Evolutionary conservation across 495 filamentous ascomycete species (phyloP), one percentile per base, ranked within the genome.

Genomic region (Podospora conica): DNA sequence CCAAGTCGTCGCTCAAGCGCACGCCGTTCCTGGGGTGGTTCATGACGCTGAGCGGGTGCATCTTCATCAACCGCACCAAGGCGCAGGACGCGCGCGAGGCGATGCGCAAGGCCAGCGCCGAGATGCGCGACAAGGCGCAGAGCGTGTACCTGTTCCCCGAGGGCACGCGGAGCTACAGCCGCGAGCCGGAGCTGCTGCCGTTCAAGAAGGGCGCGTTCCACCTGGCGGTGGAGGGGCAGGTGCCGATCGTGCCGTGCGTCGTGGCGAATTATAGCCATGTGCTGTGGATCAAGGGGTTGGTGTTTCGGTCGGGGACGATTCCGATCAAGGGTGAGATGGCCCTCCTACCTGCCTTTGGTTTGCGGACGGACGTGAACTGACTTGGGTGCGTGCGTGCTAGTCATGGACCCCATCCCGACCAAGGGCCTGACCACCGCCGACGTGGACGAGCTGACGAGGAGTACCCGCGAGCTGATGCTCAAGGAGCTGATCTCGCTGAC

Each of bases 131-230:
- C 58, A 80, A 89, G 69, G 83, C 84, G 66, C 94, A 98, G 81
- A 92, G 87, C 75, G 93, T 98, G 33, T 97, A 90, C 77, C 96
- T 97, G 75, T 95, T 95, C 76, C 89, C 91, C 48, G 95, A 98
- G 79, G 95, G 95, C 15, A 99, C 95, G 7, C 83, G 95, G 59
- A 94, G 90, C 69, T 97, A 99, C 80, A 84, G 88, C 58, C 85
- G 88, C 69, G 86, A 91, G 58, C 89, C 95, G 7, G 86, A 83
- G 60, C 77, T 99, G 71, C 79, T 97, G 63, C 87, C 90, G 8
- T 99, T 98, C 81, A 98, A 99, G 81, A 98, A 98, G 81, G 95
- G 95, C 65, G 95, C 95, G 48, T 99, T 98, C 79, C 95, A 98
- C 75, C 81, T 98, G 11, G 95, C 95, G 22, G 86, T 99, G 8